A percentile compares a stretch with the other conserved stretches of the same genome.
Conservation (phyloP, 805 yeast genomes). For the Ogataea pignaliae region DNA sequence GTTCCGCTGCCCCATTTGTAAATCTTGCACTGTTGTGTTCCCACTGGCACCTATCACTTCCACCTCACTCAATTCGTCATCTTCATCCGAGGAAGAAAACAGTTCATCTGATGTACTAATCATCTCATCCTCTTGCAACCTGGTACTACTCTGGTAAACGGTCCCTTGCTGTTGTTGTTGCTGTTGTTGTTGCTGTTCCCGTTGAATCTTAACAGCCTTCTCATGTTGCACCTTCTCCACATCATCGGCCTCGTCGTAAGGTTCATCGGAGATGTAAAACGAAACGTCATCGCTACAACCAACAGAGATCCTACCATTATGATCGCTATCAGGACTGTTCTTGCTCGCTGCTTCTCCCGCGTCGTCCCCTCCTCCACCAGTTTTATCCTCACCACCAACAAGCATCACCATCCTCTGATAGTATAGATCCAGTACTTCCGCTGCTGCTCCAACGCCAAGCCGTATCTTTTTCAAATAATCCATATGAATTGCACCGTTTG, state of each 20-base stretch:
- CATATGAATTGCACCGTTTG: slow-evolving; percentile 26
- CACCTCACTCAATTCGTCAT: background rate
- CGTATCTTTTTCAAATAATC: slow-evolving; percentile 23
- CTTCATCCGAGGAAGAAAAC: slow-evolving; percentile 3
- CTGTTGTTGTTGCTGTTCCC: slow-evolving; percentile 1
- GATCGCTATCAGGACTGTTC: background rate
- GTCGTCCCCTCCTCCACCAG: slow-evolving; percentile 1
- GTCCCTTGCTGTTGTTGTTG: background rate
- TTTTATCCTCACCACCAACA: slow-evolving; percentile 34
- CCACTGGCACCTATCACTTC: background rate
- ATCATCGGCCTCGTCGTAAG: too few relatives aligned
- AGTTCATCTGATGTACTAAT: slow-evolving; percentile 2
- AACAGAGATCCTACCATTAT: slow-evolving; percentile 19
- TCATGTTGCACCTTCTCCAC: background rate
- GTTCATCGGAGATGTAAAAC: slow-evolving; percentile 12
- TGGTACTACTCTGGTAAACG: background rate
- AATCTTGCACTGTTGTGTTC: background rate
- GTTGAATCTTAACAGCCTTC: background rate
- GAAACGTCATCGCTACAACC: slow-evolving; percentile 28
- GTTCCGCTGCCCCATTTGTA: background rate
- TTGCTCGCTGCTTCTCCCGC: background rate
- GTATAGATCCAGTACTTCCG: slow-evolving; percentile 42
- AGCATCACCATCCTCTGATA: slow-evolving; percentile 45
- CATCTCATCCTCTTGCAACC: slow-evolving; percentile 2
- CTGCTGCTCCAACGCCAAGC: slow-evolving; percentile 29